Evolutionary conservation across 768 basidiomycete species (phyloP), one percentile per base, ranked within the genome.

Genomic region (Pulveroboletus sp.): DNA sequence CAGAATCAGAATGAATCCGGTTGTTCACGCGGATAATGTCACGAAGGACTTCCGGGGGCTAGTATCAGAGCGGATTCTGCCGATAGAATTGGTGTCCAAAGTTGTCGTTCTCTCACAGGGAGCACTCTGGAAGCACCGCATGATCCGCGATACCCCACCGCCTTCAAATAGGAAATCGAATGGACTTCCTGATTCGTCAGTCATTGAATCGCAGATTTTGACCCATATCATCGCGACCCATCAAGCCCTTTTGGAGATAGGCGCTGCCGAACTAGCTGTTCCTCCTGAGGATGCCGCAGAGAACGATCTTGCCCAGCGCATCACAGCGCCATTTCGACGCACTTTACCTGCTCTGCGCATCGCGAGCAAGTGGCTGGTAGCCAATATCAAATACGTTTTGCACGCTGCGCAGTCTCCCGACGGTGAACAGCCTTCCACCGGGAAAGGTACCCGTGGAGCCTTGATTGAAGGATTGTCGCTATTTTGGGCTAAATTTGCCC

Each of bases 281-380:
- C 76, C 79, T 9, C 72, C 80, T 11, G 72, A 77, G 55, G 84
- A 85, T 50, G 67, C 67, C 6, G 70, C 72, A 23, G 77, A 81
- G 52, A 68, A 75, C 32, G 82, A 85, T 61, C 73, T 92, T 12
- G 89, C 88, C 5, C 85, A 87, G 65, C 77, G 79, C 20, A 97
- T 99, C 60, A 87, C 88, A 2, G 94, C 94, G 1, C 77, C 80
- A 12, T 87, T 97, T 52, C 77, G 95, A 40, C 79, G 97, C 24
- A 85, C 87, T 6, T 72, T 98, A 6, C 94, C 94, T 5, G 85
- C 90, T 6, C 71, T 98, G 29, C 82, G 95, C 17, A 84, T 97
- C 47, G 82, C 86, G 5, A 85, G 84, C 60, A 94, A 93, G 64
- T 99, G 97, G 97, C 65, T 97, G 12, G 73, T 78, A 25, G 81